phyloP scores from a whole-genome alignment of 2,329 filamentous ascomycete species.

The Paecilomyces formosus region DNA sequence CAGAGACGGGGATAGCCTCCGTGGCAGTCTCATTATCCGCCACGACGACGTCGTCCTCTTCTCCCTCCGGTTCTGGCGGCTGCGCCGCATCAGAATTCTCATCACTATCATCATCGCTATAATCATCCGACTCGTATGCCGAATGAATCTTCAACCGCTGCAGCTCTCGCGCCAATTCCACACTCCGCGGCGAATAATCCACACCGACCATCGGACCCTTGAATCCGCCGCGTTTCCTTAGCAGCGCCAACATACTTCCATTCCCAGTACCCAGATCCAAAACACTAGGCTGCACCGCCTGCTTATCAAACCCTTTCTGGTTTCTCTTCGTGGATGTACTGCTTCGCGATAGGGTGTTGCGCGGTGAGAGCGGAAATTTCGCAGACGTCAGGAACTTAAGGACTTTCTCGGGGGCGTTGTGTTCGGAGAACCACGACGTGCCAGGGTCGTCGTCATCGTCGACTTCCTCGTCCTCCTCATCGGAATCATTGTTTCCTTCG shows the following conservation, averaged over 20 bases:
- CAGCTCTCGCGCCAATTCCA: constrained; percentile 65
- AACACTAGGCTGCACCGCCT: constrained; percentile 38
- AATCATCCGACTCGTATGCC: constrained; percentile 32
- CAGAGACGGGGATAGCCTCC: constrained; percentile 5
- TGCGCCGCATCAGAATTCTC: constrained; percentile 33
- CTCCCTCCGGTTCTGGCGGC: background rate
- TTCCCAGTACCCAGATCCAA: constrained; percentile 93
- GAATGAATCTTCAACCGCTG: constrained; percentile 29
- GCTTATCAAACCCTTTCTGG: background rate
- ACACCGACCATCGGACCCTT: constrained; percentile 68
- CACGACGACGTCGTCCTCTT: constrained; percentile 15
- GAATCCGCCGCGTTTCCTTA: constrained; percentile 61
- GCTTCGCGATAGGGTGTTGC: constrained; percentile 19
- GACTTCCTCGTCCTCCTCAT: constrained; percentile 63
- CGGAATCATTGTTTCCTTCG: constrained; percentile 44
- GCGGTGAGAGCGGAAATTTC: constrained; percentile 37
- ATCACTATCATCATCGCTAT: constrained; percentile 58
- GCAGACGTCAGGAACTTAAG: constrained; percentile 56
- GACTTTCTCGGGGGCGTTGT: constrained; percentile 76
- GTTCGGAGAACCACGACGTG: constrained; percentile 95
- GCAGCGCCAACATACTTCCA: constrained; percentile 78
- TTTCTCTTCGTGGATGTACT: background rate
- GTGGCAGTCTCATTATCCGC: constrained; percentile 1
- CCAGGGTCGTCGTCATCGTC: constrained; percentile 70
- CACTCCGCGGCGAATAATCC: constrained; percentile 73